phyloP scores from a whole-genome alignment of 108 stramenopile species.

The Halocafeteria seosinensis region DNA sequence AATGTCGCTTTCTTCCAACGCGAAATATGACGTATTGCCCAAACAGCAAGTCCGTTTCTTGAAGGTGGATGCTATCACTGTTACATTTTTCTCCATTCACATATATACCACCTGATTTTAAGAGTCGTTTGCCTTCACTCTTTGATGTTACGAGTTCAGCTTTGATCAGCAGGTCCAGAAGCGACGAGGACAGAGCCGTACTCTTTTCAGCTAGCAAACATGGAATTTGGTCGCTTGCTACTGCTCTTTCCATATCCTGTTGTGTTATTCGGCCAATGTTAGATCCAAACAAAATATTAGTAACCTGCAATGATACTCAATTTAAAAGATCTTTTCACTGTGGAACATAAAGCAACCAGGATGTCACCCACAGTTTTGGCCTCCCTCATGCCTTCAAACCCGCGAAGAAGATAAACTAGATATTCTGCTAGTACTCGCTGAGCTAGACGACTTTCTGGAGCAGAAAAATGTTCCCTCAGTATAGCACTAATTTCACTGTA shows the following conservation, averaged over 20 bases:
- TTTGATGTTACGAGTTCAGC: constrained; percentile 21
- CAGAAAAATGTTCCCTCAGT: constrained; percentile 1
- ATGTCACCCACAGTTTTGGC: not conserved
- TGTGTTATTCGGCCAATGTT: constrained; percentile 10
- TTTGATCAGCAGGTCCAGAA: too few species aligned
- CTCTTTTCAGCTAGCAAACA: too few species aligned
- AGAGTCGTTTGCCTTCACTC: not conserved
- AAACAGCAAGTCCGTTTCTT: too few species aligned
- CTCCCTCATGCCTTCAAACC: not conserved
- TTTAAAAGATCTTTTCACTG: too few species aligned
- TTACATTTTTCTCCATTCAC: too few species aligned
- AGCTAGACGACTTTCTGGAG: constrained; percentile 19
- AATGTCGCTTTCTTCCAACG: too few species aligned
- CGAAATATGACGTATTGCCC: too few species aligned
- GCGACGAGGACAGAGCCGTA: too few species aligned
- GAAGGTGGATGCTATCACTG: too few species aligned
- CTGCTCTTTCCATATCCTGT: constrained; percentile 17
- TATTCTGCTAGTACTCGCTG: not conserved
- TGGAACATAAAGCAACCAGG: too few species aligned
- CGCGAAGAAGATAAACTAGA: not conserved
- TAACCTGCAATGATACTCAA: not conserved
- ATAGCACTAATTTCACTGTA: not conserved
- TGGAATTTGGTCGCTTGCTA: constrained; percentile 18
- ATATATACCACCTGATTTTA: not conserved
- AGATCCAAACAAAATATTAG: not conserved